Percentiles rank a stretch among this genome's conserved stretches.
Evolutionary conservation across 2,329 filamentous ascomycete genomes (phyloP).

Genomic region (Sporothrix brunneoviolacea): DNA sequence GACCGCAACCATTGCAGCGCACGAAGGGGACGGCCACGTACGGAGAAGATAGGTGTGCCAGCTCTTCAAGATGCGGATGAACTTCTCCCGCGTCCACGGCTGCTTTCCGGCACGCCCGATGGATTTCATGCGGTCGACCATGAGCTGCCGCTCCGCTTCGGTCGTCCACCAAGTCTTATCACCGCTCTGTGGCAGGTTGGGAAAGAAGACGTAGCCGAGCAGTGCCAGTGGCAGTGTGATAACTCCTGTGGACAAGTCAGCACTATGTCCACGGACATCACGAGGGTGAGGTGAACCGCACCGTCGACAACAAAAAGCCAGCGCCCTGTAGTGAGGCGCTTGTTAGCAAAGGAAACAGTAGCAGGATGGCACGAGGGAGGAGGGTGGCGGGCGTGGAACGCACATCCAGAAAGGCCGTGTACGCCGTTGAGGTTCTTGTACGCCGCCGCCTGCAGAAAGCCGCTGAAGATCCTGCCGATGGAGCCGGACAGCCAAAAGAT

Average conservation of each 20-base stretch:
- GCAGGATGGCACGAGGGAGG: conserved; percentile 28
- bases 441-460: conserved; percentile 40
- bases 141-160: conserved; percentile 29
- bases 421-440: conserved; percentile 47
- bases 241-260: conserved; percentile 11
- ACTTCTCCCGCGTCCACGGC: conserved; percentile 30
- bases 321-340: conserved; percentile 33
- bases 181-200: conserved; percentile 37
- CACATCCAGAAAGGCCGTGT: conserved; percentile 43
- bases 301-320: conserved; percentile 45
- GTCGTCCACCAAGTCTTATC: conserved; percentile 32
- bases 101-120: conserved; percentile 31
- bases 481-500: conserved; percentile 57
- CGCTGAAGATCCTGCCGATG: conserved; percentile 33
- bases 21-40: too few relatives aligned
- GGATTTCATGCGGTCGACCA: conserved; percentile 26
- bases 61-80: conserved; percentile 27
- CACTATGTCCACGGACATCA: neutral
- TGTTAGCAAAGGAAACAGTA: neutral
- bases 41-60: conserved; percentile 32
- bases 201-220: conserved; percentile 44
- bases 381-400: conserved; percentile 38
- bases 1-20: too few relatives aligned
- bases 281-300: neutral
- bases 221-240: conserved; percentile 39